A percentile compares a stretch with the other conserved stretches of the same genome.
These are phyloP conservation scores for Pichia sporocuriosa DNA, from an alignment of 805 yeast genomes.

Conservation along the genomic window DNA sequence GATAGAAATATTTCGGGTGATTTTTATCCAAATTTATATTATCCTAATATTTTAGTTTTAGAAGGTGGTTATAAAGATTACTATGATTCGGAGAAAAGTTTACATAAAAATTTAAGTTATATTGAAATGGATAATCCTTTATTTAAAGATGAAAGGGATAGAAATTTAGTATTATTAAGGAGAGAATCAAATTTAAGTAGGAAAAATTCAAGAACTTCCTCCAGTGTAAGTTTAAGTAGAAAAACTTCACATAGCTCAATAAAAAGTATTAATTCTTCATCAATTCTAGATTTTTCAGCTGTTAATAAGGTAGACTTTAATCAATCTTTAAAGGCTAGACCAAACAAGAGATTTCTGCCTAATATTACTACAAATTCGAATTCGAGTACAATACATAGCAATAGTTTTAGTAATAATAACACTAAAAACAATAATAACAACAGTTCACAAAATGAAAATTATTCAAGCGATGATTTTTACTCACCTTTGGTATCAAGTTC, in stretches of 20 bases:
- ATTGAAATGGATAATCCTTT: conserved; percentile 76
- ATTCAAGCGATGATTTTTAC: conserved; percentile 2
- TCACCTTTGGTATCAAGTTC: neutral
- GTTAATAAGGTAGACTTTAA: conserved; percentile 13
- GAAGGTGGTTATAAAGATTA: conserved; percentile 89
- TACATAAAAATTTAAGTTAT: conserved; percentile 37
- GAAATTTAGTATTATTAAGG: conserved; percentile 35
- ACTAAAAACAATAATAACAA: neutral
- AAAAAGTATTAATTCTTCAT: conserved; percentile 16
- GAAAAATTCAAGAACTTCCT: conserved; percentile 19
- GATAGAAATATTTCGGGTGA: conserved; percentile 65
- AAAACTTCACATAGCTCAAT: conserved; percentile 13
- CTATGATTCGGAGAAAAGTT: conserved; percentile 40
- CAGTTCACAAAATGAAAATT: too few species aligned
- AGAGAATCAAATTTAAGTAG: conserved; percentile 29
- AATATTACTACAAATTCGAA: neutral
- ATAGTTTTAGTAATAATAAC: neutral
- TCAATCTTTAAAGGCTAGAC: conserved; percentile 2
- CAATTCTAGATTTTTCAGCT: conserved; percentile 21
- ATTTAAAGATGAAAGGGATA: conserved; percentile 38
- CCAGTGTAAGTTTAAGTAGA: conserved; percentile 12
- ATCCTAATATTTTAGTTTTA: conserved; percentile 82
- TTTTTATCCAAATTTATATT: conserved; percentile 72
- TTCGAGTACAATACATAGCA: neutral
- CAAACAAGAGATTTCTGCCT: conserved; percentile 6